Conservation (phyloP, 495 filamentous ascomycete species). For the Hyaloscypha variabilis region DNA sequence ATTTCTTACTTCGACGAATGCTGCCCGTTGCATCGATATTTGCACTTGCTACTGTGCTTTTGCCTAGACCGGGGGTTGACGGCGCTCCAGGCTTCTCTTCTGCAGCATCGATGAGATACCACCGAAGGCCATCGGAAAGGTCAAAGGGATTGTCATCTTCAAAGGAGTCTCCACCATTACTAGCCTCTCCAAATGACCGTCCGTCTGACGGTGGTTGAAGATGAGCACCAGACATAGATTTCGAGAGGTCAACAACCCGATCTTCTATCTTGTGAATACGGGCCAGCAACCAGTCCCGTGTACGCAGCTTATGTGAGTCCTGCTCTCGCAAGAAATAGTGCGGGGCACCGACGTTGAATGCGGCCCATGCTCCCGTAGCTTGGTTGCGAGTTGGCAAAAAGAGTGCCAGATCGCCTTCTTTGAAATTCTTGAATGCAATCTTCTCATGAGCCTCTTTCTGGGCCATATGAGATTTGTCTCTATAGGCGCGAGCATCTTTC, state of each 20-base stretch:
- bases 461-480: constrained; percentile 82
- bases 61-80: constrained; percentile 82
- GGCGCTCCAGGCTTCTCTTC: constrained; percentile 97
- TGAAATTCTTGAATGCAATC: constrained; percentile 95
- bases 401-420: constrained; percentile 92
- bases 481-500: constrained; percentile 82
- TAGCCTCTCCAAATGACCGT: constrained; percentile 49
- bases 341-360: constrained; percentile 95
- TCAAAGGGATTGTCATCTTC: constrained; percentile 98
- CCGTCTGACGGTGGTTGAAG: constrained; percentile 47
- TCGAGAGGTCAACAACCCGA: constrained; percentile 89
- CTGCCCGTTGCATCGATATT: constrained; percentile 83
- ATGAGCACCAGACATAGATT: constrained; percentile 59
- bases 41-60: constrained; percentile 87
- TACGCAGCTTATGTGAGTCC: constrained; percentile 79
- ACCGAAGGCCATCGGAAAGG: constrained; percentile 90
- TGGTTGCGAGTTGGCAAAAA: constrained; percentile 96
- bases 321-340: constrained; percentile 97
- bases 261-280: constrained; percentile 92
- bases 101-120: constrained; percentile 91
- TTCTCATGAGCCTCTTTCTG: constrained; percentile 93
- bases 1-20: constrained; percentile 53
- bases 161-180: constrained; percentile 53
- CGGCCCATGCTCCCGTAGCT: constrained; percentile 92
- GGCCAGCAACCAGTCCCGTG: constrained; percentile 90